phyloP scores from a whole-genome alignment of 2,329 filamentous ascomycete species.

The Xylariales sp. region DNA sequence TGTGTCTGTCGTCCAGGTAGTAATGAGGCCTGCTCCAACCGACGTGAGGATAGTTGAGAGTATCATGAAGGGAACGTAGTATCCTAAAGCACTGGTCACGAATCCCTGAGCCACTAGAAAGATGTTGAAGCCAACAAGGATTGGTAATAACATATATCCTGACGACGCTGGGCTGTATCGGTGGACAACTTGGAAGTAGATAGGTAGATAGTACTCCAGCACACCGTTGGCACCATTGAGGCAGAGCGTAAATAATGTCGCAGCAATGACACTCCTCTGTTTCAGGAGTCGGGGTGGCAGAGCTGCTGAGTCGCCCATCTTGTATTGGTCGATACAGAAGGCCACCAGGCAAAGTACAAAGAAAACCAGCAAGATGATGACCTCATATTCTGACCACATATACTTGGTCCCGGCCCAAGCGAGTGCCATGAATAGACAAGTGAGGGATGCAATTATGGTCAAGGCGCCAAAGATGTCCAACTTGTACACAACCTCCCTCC shows the following conservation, averaged over 20 bases:
- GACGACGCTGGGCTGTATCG: slow-evolving; percentile 33
- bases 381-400: slow-evolving; percentile 34
- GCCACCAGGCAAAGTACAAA: slow-evolving; percentile 32
- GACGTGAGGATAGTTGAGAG: slow-evolving; percentile 29
- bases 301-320: slow-evolving; percentile 30
- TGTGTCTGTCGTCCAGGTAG: slow-evolving; percentile 32
- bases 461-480: slow-evolving; percentile 21
- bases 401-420: slow-evolving; percentile 31
- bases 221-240: slow-evolving; percentile 46
- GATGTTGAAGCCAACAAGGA: slow-evolving; percentile 25
- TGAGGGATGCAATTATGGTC: slow-evolving; percentile 21
- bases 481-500: slow-evolving; percentile 11
- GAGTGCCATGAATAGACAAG: slow-evolving; percentile 27
- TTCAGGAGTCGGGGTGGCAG: slow-evolving; percentile 35
- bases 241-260: slow-evolving; percentile 26
- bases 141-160: slow-evolving; percentile 37
- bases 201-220: slow-evolving; percentile 37
- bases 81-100: slow-evolving; percentile 32
- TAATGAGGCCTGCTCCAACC: slow-evolving; percentile 38
- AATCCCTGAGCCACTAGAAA: slow-evolving; percentile 19
- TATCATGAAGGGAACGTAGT: slow-evolving; percentile 40
- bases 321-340: slow-evolving; percentile 34
- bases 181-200: slow-evolving; percentile 46
- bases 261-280: slow-evolving; percentile 34
- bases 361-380: slow-evolving; percentile 39